These are phyloP conservation scores for Zygosaccharomyces gambellarensis DNA, from an alignment of 805 yeast species.

Conservation along the genomic window DNA sequence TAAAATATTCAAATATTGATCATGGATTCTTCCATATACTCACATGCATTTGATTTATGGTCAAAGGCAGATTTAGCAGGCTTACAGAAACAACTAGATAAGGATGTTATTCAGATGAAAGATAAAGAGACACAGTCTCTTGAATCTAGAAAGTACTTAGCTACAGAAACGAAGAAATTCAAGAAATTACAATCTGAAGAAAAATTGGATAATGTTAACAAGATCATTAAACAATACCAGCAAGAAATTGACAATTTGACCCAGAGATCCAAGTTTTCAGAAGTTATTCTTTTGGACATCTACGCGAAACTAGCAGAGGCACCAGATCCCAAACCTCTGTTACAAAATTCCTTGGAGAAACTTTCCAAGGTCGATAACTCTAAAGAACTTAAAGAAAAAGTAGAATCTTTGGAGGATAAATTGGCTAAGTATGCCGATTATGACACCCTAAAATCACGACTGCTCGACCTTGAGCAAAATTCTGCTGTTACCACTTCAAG, in stretches of 20 bases:
- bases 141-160: slow-evolving; percentile 67
- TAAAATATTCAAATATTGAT: neutral
- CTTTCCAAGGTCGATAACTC: slow-evolving; percentile 52
- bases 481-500: slow-evolving; percentile 50
- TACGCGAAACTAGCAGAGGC: slow-evolving; percentile 80
- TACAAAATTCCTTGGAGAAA: slow-evolving; percentile 65
- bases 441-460: slow-evolving; percentile 61
- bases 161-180: slow-evolving; percentile 77
- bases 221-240: slow-evolving; percentile 73
- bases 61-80: slow-evolving; percentile 62
- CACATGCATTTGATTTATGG: slow-evolving; percentile 67
- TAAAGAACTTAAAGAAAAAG: slow-evolving; percentile 48
- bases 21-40: slow-evolving; percentile 32
- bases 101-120: slow-evolving; percentile 66
- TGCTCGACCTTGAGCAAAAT: slow-evolving; percentile 56
- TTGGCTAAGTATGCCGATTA: slow-evolving; percentile 69
- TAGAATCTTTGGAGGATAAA: slow-evolving; percentile 49
- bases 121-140: slow-evolving; percentile 65
- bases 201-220: slow-evolving; percentile 44
- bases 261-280: slow-evolving; percentile 68
- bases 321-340: slow-evolving; percentile 84
- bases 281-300: slow-evolving; percentile 64
- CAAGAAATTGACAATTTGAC: slow-evolving; percentile 82
- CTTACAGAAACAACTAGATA: slow-evolving; percentile 69
- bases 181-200: slow-evolving; percentile 63